Evolutionary conservation across 495 filamentous ascomycete genomes (phyloP), one percentile per base, ranked within the genome.

Genomic region (Pyrenula aspistea): DNA sequence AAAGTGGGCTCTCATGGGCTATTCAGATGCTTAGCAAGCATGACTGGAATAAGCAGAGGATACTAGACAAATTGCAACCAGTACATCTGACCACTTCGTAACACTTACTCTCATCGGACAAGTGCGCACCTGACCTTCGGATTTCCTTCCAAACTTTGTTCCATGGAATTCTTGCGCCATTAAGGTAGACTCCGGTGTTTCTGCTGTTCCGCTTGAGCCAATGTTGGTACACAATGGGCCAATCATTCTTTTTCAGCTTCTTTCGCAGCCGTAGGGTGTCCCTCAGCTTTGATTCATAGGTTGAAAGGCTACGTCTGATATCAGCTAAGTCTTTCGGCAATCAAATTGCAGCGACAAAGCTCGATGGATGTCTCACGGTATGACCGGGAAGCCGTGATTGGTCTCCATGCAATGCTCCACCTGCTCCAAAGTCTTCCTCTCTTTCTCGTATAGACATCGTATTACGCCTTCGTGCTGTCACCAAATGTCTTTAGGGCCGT

Each of bases 1-100:
- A 58, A 24, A 65, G 63, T 12, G 21, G 21, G 42, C 31, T 51
- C 19, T 55, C 2, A 56, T 60, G 19, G 31, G 8, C 31, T 42
- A 42, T 42, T 8, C 15, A 15, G 31, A 42, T 4, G 4, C 15
- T 42, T 42, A 42, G 31, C 31, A 42, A 42, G 31, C 8, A 42
- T 42, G 15, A 15, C n/a, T n/a, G n/a, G n/a, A n/a, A n/a, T n/a
- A n/a, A n/a, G n/a, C n/a, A n/a, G n/a, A n/a, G n/a, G n/a, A n/a
- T n/a, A n/a, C n/a, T n/a, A n/a, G n/a, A n/a, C n/a, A n/a, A n/a
- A n/a, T n/a, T n/a, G n/a, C n/a, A n/a, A n/a, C n/a, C n/a, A n/a
- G 31, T 42, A 4, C 8, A 42, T 42, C 15, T 42, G 31, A 42
- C 31, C 15, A 42, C 4, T 4, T 42, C 15, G 4, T 15, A 15